phyloP scores from a whole-genome alignment of 176 grass and related monocot genomes.

The Oryza coarctata region DNA sequence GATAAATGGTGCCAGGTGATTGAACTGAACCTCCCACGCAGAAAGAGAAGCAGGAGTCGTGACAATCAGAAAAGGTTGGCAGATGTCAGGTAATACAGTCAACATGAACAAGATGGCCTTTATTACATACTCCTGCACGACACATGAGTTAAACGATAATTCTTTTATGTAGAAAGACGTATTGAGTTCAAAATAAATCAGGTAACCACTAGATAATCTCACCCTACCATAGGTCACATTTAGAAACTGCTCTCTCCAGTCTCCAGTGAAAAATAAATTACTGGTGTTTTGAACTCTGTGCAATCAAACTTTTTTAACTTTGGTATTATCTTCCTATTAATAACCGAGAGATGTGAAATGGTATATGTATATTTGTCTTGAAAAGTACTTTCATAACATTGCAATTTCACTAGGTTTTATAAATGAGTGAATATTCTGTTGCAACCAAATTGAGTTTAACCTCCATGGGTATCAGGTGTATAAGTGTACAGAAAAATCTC shows the following conservation, averaged over 20 bases:
- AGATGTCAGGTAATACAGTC: conserved; percentile 47
- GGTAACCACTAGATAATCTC: conserved; percentile 11
- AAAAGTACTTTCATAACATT: neutral
- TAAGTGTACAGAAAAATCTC: neutral
- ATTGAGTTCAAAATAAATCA: neutral
- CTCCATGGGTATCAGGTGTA: neutral
- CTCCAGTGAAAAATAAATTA: neutral
- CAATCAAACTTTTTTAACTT: neutral
- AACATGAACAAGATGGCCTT: conserved; percentile 69
- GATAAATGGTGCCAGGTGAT: conserved; percentile 61
- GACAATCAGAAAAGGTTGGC: conserved; percentile 69
- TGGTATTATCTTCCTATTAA: neutral
- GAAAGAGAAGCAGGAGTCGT: conserved; percentile 50
- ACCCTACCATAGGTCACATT: neutral
- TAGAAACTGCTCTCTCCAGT: conserved; percentile 10
- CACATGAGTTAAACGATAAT: neutral
- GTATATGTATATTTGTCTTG: neutral
- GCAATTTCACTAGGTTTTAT: neutral
- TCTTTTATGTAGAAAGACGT: neutral
- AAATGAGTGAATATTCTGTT: neutral
- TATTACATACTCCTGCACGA: conserved; percentile 62
- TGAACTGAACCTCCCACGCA: conserved; percentile 73
- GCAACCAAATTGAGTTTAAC: neutral
- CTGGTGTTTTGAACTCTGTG: too few relatives aligned
- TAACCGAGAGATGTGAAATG: neutral